Evolutionary conservation across 2,329 filamentous ascomycete genomes (phyloP).

Genomic region (Apiospora sp.): DNA sequence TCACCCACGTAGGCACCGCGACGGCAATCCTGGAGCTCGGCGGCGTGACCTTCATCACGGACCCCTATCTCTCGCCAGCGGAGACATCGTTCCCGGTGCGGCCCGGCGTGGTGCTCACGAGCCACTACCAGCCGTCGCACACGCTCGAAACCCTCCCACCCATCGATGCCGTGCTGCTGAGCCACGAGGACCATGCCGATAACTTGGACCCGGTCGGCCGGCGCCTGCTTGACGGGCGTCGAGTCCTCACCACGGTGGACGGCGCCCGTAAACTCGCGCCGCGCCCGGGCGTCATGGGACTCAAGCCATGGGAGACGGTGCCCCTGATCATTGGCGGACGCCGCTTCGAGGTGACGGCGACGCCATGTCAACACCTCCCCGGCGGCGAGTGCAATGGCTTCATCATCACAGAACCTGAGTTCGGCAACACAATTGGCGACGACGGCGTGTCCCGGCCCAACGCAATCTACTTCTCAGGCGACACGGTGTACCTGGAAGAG

Average conservation of each 20-base stretch:
- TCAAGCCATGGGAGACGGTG: background rate
- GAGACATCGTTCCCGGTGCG: slow-evolving; percentile 44
- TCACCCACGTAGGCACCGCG: slow-evolving; percentile 57
- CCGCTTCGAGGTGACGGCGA: slow-evolving; percentile 28
- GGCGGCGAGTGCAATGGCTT: slow-evolving; percentile 43
- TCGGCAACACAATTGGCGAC: slow-evolving; percentile 46
- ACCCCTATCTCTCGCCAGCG: slow-evolving; percentile 54
- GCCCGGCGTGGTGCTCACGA: slow-evolving; percentile 38
- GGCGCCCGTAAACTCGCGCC: background rate
- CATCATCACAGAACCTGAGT: slow-evolving; percentile 45
- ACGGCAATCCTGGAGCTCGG: slow-evolving; percentile 55
- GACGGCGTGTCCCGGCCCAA: slow-evolving; percentile 43
- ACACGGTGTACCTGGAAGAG: slow-evolving; percentile 56
- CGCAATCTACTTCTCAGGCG: slow-evolving; percentile 57
- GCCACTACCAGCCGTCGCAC: slow-evolving; percentile 45
- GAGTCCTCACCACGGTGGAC: background rate
- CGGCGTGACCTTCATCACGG: slow-evolving; percentile 52
- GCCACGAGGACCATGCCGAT: slow-evolving; percentile 59
- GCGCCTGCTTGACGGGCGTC: slow-evolving; percentile 52
- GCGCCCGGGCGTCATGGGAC: background rate
- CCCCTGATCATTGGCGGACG: background rate
- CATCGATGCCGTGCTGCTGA: slow-evolving; percentile 58
- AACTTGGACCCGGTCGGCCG: slow-evolving; percentile 57
- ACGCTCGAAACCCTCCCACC: slow-evolving; percentile 48
- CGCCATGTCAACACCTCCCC: slow-evolving; percentile 25